Conservation (phyloP, 1,139 yeast genomes). For the Saccharomyces uvarum region DNA sequence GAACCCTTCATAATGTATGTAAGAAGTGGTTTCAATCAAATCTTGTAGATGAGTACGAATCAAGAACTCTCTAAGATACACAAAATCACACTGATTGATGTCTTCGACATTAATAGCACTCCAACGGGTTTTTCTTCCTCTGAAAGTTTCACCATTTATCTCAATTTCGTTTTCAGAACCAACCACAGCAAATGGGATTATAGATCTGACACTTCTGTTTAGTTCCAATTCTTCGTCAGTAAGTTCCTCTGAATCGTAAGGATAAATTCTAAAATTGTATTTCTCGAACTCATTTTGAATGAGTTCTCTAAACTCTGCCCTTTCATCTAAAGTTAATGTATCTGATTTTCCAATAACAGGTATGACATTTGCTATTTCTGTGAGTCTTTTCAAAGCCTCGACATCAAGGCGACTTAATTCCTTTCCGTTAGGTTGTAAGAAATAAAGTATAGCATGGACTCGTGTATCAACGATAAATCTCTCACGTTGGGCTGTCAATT, state of each 20-base stretch:
- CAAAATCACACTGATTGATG: constrained; percentile 90
- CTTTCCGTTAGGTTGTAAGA: constrained; percentile 78
- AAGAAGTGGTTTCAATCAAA: constrained; percentile 84
- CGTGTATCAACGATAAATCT: constrained; percentile 78
- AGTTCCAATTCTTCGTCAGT: constrained; percentile 75
- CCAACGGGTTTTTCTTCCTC: constrained; percentile 92
- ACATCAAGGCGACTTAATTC: constrained; percentile 79
- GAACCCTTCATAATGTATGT: constrained; percentile 85
- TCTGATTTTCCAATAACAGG: constrained; percentile 95
- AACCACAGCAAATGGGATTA: constrained; percentile 88
- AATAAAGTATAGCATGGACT: constrained; percentile 88
- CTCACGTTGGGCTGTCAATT: constrained; percentile 93
- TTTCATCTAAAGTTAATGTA: constrained; percentile 78
- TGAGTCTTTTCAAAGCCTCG: constrained; percentile 71
- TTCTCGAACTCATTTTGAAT: constrained; percentile 71
- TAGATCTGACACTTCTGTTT: constrained; percentile 67
- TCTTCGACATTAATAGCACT: constrained; percentile 88
- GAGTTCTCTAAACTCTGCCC: constrained; percentile 64
- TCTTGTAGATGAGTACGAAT: constrained; percentile 95
- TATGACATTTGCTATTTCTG: constrained; percentile 88
- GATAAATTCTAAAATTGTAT: constrained; percentile 74
- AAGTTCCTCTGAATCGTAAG: constrained; percentile 70
- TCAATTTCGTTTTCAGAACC: constrained; percentile 82
- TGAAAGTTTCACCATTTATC: constrained; percentile 66
- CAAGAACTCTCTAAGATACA: constrained; percentile 83